phyloP scores from a whole-genome alignment of 768 basidiomycete genomes.

The Steccherinum ochraceum region DNA sequence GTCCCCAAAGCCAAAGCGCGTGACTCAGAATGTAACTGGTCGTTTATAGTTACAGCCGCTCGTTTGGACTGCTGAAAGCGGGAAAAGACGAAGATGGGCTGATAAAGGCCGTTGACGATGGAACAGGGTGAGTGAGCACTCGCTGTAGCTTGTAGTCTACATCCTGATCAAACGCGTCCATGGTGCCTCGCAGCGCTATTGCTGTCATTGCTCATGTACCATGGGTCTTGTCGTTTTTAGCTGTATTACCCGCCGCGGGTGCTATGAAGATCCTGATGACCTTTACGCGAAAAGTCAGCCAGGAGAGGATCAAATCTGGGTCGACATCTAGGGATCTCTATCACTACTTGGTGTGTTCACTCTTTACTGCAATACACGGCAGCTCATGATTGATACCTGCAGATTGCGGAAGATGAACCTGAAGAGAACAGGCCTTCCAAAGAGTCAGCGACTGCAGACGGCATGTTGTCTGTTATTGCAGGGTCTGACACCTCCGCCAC shows the following conservation, averaged over 20 bases:
- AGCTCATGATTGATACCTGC: background rate
- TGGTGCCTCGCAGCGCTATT: background rate
- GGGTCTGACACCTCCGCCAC: constrained; percentile 46
- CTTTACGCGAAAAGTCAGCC: background rate
- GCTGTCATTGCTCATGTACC: background rate
- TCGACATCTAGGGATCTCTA: constrained; percentile 27
- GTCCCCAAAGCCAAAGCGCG: constrained; percentile 3
- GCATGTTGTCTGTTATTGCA: constrained; percentile 33
- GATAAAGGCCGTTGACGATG: background rate
- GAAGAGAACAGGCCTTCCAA: constrained; percentile 18
- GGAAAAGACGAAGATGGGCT: background rate
- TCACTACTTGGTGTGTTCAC: constrained; percentile 34
- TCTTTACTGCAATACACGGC: background rate
- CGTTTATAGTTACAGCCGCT: too few relatives aligned
- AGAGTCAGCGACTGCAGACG: constrained; percentile 29
- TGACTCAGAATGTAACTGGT: too few relatives aligned
- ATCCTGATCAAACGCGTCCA: background rate
- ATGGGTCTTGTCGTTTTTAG: background rate
- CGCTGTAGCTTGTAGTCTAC: background rate
- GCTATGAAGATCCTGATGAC: background rate
- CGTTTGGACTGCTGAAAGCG: background rate
- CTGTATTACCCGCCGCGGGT: too few relatives aligned
- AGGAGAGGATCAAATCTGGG: background rate
- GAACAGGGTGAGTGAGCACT: background rate
- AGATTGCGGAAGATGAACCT: constrained; percentile 20